These are phyloP conservation scores for Monascus purpureus DNA, from an alignment of 495 filamentous ascomycete species.

Conservation along the genomic window DNA sequence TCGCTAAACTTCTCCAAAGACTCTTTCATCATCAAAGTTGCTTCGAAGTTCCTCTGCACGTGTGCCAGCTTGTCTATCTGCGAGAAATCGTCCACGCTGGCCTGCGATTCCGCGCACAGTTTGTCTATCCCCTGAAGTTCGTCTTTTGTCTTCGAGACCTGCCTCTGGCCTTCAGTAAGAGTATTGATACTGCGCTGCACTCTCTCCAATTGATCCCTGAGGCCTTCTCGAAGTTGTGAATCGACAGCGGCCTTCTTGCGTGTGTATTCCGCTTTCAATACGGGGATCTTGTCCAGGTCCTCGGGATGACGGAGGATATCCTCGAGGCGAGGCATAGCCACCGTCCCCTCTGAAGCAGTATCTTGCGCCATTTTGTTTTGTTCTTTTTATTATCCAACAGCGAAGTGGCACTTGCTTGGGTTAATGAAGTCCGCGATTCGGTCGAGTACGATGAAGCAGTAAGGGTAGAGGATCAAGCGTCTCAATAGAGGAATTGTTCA, in stretches of 20 bases:
- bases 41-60: slow-evolving; percentile 87
- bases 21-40: slow-evolving; percentile 79
- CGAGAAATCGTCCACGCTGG: slow-evolving; percentile 92
- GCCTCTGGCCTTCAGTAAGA: slow-evolving; percentile 75
- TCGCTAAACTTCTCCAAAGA: slow-evolving; percentile 76
- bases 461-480: too few relatives aligned
- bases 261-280: slow-evolving; percentile 80
- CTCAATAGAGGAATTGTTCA: too few relatives aligned
- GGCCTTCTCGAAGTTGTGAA: slow-evolving; percentile 69
- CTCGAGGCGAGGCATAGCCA: slow-evolving; percentile 32
- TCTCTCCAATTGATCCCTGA: slow-evolving; percentile 80
- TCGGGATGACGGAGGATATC: slow-evolving; percentile 51
- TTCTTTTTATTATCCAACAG: too few relatives aligned
- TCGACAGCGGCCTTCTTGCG: slow-evolving; percentile 91
- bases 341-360: slow-evolving; percentile 23
- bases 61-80: slow-evolving; percentile 89
- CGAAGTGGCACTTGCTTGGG: too few relatives aligned
- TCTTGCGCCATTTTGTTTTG: slow-evolving; percentile 22
- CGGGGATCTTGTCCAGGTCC: slow-evolving; percentile 89
- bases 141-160: slow-evolving; percentile 79
- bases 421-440: too few relatives aligned
- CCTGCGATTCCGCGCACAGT: slow-evolving; percentile 88
- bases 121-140: slow-evolving; percentile 98
- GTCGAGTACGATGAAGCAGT: too few relatives aligned
- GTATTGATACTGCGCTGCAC: slow-evolving; percentile 83